Conservation (phyloP, 192 early-diverging fungal genomes). For the Coemansia reversa region DNA sequence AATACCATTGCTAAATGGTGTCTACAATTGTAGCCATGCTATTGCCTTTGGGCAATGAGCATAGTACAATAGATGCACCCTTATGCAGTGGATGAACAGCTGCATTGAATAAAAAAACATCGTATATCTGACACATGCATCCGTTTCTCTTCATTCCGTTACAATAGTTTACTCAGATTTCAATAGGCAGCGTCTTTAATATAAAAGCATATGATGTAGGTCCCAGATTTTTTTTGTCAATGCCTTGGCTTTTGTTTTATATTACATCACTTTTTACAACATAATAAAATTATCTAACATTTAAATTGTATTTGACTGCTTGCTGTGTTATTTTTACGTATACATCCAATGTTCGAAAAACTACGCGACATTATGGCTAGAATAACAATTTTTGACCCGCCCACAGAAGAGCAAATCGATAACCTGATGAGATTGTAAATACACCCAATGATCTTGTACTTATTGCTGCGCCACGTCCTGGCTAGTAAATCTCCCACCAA, state of each 20-base stretch:
- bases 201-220: not conserved
- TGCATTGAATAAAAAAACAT: not conserved
- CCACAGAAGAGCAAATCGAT: conserved; percentile 26
- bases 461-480: not conserved
- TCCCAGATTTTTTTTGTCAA: not conserved
- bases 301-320: not conserved
- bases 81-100: not conserved
- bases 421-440: conserved; percentile 24
- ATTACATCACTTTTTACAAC: not conserved
- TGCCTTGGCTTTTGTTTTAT: not conserved
- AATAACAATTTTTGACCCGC: conserved; percentile 18
- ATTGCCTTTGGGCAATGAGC: not conserved
- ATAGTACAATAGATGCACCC: not conserved
- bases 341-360: conserved; percentile 23
- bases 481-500: not conserved
- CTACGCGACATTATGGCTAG: conserved; percentile 20
- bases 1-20: not conserved
- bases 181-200: not conserved
- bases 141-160: not conserved
- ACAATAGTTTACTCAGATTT: not conserved
- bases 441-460: not conserved
- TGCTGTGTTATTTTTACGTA: not conserved
- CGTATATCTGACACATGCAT: not conserved
- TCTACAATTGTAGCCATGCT: not conserved
- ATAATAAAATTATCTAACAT: not conserved